Percentiles rank a stretch among this genome's conserved stretches.
These are phyloP conservation scores for Xanthoceras sorbifolium DNA, from an alignment of 345 rosid genomes.

Conservation along the genomic window DNA sequence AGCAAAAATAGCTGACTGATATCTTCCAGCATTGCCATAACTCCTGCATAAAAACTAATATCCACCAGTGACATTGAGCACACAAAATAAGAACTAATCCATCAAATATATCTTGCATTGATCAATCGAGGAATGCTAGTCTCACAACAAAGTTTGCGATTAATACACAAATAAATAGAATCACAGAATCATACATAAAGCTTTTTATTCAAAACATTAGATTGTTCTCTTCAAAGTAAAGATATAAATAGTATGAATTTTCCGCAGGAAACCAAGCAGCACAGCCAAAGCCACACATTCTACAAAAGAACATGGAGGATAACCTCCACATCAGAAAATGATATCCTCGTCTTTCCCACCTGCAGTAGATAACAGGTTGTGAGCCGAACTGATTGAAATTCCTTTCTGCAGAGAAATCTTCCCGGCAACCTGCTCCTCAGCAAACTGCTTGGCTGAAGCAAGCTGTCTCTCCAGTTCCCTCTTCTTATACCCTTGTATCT, in stretches of 20 bases:
- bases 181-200: neutral
- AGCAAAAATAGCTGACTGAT: too few relatives aligned
- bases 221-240: conserved; percentile 6
- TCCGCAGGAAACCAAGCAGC: conserved; percentile 10
- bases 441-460: conserved; percentile 52
- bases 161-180: conserved; percentile 28
- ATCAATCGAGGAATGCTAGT: conserved; percentile 7
- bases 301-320: conserved; percentile 15
- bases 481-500: conserved; percentile 84
- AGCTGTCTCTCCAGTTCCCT: conserved; percentile 68
- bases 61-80: neutral
- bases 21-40: neutral
- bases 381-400: conserved; percentile 62
- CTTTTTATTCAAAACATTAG: conserved; percentile 30
- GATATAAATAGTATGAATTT: conserved; percentile 6
- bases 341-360: conserved; percentile 75
- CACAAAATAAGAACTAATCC: neutral
- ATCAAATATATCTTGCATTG: conserved; percentile 9
- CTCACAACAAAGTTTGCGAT: neutral
- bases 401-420: conserved; percentile 74
- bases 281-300: conserved; percentile 23
- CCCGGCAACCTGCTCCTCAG: conserved; percentile 70
- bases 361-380: conserved; percentile 55
- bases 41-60: neutral
- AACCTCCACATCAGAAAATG: conserved; percentile 57